These are phyloP conservation scores for Neurospora terricola DNA, from an alignment of 495 filamentous ascomycete genomes.

Conservation along the genomic window DNA sequence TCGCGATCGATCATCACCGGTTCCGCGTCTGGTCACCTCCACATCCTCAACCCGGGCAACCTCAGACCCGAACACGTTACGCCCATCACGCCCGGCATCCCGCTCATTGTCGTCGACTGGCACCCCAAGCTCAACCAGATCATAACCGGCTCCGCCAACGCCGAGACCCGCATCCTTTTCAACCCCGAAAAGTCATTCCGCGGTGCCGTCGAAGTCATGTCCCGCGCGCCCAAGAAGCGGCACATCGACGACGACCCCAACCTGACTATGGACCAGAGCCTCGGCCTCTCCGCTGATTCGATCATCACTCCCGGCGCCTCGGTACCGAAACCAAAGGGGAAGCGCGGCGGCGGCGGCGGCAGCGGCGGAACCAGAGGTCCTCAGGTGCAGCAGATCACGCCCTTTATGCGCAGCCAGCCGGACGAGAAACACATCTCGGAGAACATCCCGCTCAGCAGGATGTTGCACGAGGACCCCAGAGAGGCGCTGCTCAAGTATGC, in stretches of 20 bases:
- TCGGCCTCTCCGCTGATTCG: constrained; percentile 72
- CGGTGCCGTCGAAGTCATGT: constrained; percentile 85
- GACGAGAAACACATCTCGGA: constrained; percentile 83
- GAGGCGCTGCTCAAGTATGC: constrained; percentile 94
- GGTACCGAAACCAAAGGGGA: constrained; percentile 11
- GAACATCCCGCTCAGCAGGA: constrained; percentile 79
- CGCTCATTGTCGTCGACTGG: constrained; percentile 81
- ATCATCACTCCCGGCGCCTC: constrained; percentile 59
- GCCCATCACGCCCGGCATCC: constrained; percentile 68
- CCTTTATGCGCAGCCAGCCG: constrained; percentile 83
- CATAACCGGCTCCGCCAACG: constrained; percentile 82
- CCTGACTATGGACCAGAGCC: constrained; percentile 69
- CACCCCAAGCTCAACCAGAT: constrained; percentile 94
- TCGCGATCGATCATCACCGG: constrained; percentile 78
- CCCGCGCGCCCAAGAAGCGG: constrained; percentile 82
- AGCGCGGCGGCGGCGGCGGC: constrained; percentile 51
- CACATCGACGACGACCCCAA: constrained; percentile 89
- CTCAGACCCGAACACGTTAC: constrained; percentile 75
- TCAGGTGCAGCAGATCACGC: constrained; percentile 72
- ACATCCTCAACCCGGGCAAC: constrained; percentile 89
- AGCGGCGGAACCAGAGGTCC: constrained; percentile 68
- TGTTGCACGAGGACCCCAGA: constrained; percentile 94
- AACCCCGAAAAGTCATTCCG: constrained; percentile 69
- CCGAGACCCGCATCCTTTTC: constrained; percentile 82
- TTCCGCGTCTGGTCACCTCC: constrained; percentile 74